Evolutionary conservation across 2,329 filamentous ascomycete species (phyloP).

Genomic region (Xylaria sp.): DNA sequence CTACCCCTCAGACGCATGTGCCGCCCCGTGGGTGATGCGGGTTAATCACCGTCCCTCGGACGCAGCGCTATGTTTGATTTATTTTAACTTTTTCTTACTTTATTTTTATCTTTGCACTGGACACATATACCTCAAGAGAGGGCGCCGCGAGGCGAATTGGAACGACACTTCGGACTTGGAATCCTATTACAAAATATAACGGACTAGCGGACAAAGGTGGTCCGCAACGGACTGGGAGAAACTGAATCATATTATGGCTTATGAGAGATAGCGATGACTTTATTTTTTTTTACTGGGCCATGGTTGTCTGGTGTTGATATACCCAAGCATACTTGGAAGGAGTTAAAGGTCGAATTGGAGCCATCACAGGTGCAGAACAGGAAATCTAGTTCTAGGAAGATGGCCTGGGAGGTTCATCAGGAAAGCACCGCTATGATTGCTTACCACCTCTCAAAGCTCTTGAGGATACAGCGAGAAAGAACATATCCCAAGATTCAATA

Average conservation of each 20-base stretch:
- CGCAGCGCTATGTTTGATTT: slow-evolving; percentile 33
- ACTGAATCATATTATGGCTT: slow-evolving; percentile 39
- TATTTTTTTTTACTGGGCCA: slow-evolving; percentile 1
- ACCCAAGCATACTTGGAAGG: slow-evolving; percentile 40
- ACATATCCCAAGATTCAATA: slow-evolving; percentile 27
- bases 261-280: slow-evolving; percentile 39
- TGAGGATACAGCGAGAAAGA: slow-evolving; percentile 28
- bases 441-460: slow-evolving; percentile 34
- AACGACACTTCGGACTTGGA: slow-evolving; percentile 42
- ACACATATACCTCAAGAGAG: slow-evolving; percentile 41
- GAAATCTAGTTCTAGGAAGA: slow-evolving; percentile 8
- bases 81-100: slow-evolving; percentile 35
- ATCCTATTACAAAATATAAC: slow-evolving; percentile 38
- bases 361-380: slow-evolving; percentile 33
- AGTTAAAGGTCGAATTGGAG: slow-evolving; percentile 28
- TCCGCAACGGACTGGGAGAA: slow-evolving; percentile 32
- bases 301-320: slow-evolving; percentile 37
- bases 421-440: slow-evolving; percentile 40
- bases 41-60: slow-evolving; percentile 45
- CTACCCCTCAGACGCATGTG: slow-evolving; percentile 34
- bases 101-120: slow-evolving; percentile 33
- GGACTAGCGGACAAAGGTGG: slow-evolving; percentile 30
- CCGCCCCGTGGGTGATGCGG: slow-evolving; percentile 44
- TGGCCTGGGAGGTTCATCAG: slow-evolving; percentile 29
- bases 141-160: slow-evolving; percentile 43